Evolutionary conservation across 805 yeast species (phyloP).

Genomic region (Saccharomyces kudriavzevii): DNA sequence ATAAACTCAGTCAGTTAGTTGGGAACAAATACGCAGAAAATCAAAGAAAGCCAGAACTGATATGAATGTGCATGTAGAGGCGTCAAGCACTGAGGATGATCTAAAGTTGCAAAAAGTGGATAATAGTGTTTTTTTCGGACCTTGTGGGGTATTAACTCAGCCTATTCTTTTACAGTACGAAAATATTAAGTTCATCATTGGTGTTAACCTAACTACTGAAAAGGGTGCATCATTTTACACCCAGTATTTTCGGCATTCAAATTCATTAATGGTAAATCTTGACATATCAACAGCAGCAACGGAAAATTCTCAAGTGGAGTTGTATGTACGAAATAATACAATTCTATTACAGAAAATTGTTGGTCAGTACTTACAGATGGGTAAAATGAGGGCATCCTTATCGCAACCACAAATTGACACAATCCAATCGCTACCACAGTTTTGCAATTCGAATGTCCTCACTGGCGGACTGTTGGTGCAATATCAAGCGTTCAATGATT

Average conservation of each 20-base stretch:
- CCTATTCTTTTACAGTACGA: slow-evolving; percentile 29
- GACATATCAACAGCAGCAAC: slow-evolving; percentile 18
- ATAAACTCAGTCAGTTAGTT: background rate
- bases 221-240: slow-evolving; percentile 22
- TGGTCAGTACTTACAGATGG: background rate
- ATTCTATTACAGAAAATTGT: slow-evolving; percentile 7
- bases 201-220: slow-evolving; percentile 26
- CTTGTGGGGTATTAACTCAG: slow-evolving; percentile 36
- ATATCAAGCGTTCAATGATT: slow-evolving; percentile 16
- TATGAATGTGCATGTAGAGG: background rate
- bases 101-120: slow-evolving; percentile 33
- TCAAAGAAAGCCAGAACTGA: background rate
- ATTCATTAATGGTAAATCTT: slow-evolving; percentile 27
- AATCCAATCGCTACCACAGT: background rate
- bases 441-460: slow-evolving; percentile 5
- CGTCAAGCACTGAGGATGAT: background rate
- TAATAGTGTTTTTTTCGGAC: slow-evolving; percentile 39
- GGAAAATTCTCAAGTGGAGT: slow-evolving; percentile 8
- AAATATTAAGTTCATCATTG: slow-evolving; percentile 32
- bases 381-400: background rate
- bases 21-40: background rate
- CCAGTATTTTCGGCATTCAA: slow-evolving; percentile 16
- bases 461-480: slow-evolving; percentile 6
- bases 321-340: slow-evolving; percentile 22
- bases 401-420: background rate